Evolutionary conservation across 139 green algal species (phyloP), one percentile per base, ranked within the genome.

Genomic region (Pleodorina starrii): DNA sequence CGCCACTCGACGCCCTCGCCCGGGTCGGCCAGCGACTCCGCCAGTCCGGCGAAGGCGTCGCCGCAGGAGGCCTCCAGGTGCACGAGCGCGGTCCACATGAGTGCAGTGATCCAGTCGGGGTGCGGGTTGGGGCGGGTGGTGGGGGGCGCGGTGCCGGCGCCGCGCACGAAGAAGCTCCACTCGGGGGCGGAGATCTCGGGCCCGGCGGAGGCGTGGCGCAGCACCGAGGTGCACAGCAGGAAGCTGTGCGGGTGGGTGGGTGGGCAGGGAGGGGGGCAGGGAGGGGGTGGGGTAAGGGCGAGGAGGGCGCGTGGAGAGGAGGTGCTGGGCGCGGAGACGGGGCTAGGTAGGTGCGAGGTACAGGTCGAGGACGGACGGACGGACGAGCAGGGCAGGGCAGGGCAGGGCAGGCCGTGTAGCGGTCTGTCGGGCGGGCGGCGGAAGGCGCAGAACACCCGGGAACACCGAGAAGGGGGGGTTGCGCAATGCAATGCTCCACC

Each of bases 111-210:
- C 94, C 94, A 96, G 10, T 73, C 63, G 42, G 63, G 86, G 25
- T 82, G 35, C 9, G 86, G 91, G 79, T 89, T 94, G 72, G 86
- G 60, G 6, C 27, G 38, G 14, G 63, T n/a, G 60, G 42, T 40
- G 25, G 29, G 14, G 27, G 29, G 2, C 17, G 69, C 36, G 29
- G 57, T 32, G 51, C 44, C 92, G 25, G 69, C 44, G 35, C 96
- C 96, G 16, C 95, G 89, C 38, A 98, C 90, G 12, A 98, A 80
- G 92, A 97, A 97, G 89, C 92, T 95, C 96, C 96, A 98, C 85
- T 98, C 96, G 3, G 76, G 71, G 5, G 90, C 60, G 21, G 50
- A 72, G 50, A 98, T 96, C 79, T 94, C 89, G 9, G 82, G 82
- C 9, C 93, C 93, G 4, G 68, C 78, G 9, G 66, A 92, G 1